Base-by-base conservation (phyloP, 257 asterid species). In the Solanum virginianum region DNA sequence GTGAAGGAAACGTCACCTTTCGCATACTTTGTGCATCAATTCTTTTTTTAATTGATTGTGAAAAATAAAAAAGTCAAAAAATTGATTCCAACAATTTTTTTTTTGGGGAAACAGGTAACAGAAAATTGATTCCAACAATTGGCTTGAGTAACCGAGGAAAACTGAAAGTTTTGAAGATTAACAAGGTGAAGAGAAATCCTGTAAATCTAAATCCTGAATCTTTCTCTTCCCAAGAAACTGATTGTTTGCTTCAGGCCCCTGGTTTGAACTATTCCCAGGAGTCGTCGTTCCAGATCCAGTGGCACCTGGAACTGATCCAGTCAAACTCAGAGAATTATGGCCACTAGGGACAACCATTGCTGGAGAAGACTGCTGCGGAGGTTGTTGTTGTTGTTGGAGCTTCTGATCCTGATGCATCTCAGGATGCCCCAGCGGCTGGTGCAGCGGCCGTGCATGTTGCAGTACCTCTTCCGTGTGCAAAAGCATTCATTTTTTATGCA, bases 211-310 rank as follows among this genome's bases (percentile, higher is more conserved):
- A 89, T 96, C 98, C 86, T 90, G 97, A 83, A 96, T 95, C 92
- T 89, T 95, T 89, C 98, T 92, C 92, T 95, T 96, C 88, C 98
- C 98, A 79, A 96, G 92, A 85, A 96, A 90, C 53, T 96, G 98
- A 89, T 89, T 91, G 91, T 93, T 93, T 32, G 36, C 36, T 32
- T 94, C 98, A 53, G 95, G 90, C 88, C 98, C 99, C 85, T 92
- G 98, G 89, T 97, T 96, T 60, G 98, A 93, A 89, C 97, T 95
- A 77, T 96, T 98, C 65, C 97, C 98, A 0, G 98, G 97, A 47
- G 98, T 91, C 53, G 97, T 93, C 11, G 93, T 85, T 84, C 97
- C 99, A 56, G 97, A 94, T 85, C 94, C 97, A 83, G 97, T 90
- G 72, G 93, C 97, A 88, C 92, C 95, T 51, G 97, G 97, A 89